A percentile compares a stretch with the other conserved stretches of the same genome.
phyloP scores from a whole-genome alignment of 1,284 basidiomycete genomes.

The Naganishia albida region DNA sequence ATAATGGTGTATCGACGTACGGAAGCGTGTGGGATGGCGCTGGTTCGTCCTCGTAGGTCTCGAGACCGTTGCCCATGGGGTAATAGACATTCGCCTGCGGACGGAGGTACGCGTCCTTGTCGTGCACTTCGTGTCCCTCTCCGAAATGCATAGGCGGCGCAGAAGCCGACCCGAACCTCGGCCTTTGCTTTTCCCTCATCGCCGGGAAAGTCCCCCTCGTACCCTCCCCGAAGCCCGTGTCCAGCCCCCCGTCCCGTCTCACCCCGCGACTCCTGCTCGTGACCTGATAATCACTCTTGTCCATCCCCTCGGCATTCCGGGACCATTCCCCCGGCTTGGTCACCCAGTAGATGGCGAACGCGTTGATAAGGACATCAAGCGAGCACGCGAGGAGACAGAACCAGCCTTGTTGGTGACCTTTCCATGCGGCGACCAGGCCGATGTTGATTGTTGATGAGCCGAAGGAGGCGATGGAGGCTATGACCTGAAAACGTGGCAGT shows the following conservation, averaged over 20 bases:
- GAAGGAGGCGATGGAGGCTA: slow-evolving; percentile 14
- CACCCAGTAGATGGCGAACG: slow-evolving; percentile 17
- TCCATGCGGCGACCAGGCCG: slow-evolving; percentile 17
- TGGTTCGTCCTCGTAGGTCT: not conserved
- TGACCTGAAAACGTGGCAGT: not conserved
- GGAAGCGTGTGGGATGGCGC: not conserved
- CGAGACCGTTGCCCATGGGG: not conserved
- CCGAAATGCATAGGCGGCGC: not conserved
- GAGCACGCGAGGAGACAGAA: slow-evolving; percentile 24
- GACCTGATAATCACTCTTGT: too few species aligned
- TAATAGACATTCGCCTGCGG: slow-evolving; percentile 24
- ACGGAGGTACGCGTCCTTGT: slow-evolving; percentile 13
- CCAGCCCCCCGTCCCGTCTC: too few species aligned
- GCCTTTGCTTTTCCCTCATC: not conserved
- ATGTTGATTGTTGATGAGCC: slow-evolving; percentile 27
- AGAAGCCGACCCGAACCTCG: not conserved
- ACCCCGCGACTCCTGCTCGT: too few species aligned
- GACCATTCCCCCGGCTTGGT: slow-evolving; percentile 20
- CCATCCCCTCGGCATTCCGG: too few species aligned
- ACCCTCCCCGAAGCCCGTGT: not conserved
- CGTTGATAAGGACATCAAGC: slow-evolving; percentile 23
- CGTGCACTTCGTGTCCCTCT: not conserved
- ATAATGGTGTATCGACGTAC: not conserved
- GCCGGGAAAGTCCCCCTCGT: not conserved
- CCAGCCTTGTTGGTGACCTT: slow-evolving; percentile 20